Percentiles rank a stretch among this genome's conserved stretches.
Evolutionary conservation across 176 grass and related monocot species (phyloP).

Genomic region (Pontederia crassipes): DNA sequence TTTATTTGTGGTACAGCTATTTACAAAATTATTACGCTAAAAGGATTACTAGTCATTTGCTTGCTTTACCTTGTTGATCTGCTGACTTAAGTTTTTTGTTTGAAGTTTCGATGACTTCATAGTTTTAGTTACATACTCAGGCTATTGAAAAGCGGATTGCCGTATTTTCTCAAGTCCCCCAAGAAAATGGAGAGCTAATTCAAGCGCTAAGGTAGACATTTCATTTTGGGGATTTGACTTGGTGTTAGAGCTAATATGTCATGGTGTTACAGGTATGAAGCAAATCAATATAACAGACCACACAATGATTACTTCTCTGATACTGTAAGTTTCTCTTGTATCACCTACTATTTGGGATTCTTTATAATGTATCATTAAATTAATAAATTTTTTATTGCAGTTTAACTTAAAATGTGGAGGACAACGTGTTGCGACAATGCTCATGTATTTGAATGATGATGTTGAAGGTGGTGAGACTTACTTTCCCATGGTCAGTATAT

Average conservation of each 20-base stretch:
- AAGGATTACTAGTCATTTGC: no score
- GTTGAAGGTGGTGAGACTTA: conserved; percentile 96
- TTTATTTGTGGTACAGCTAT: no score
- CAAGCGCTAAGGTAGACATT: conserved; percentile 57
- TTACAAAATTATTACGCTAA: no score
- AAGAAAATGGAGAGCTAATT: conserved; percentile 88
- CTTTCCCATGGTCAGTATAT: conserved; percentile 58
- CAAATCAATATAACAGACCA: conserved; percentile 60
- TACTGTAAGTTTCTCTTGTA: conserved; percentile 47
- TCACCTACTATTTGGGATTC: neutral
- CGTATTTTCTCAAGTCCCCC: conserved; percentile 78
- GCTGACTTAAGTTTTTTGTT: no score
- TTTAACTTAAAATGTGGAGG: conserved; percentile 74
- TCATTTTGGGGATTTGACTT: no score
- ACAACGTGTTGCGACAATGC: conserved; percentile 85
- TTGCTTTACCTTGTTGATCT: no score
- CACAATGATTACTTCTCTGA: conserved; percentile 96
- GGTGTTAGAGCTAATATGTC: neutral
- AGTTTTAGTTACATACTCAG: conserved; percentile 20
- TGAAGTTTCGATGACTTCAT: no score
- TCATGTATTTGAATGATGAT: conserved; percentile 94
- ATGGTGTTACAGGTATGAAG: conserved; percentile 51
- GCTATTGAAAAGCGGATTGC: conserved; percentile 84
- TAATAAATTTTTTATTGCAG: conserved; percentile 32
- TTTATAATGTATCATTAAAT: neutral